Base-by-base conservation (phyloP, 1,284 basidiomycete genomes). In the Irpex rosettiformis region DNA sequence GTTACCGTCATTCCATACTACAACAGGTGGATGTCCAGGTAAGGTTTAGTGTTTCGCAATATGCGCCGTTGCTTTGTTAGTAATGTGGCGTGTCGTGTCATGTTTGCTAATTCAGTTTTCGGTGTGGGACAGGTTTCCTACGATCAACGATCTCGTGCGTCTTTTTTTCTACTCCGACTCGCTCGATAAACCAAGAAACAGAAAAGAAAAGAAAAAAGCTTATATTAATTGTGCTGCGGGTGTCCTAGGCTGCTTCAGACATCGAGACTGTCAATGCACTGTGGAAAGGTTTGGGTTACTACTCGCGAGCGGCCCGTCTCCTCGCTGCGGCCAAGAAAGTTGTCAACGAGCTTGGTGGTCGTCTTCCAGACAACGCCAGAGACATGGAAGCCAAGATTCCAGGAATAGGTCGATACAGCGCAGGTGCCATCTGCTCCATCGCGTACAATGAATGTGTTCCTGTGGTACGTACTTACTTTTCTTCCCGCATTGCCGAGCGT, bases 211-310 rank as follows among this genome's bases (percentile, higher is more conserved):
- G 22, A 47, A 27, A 8, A 13, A 40, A 11, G 25, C 10, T 28
- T 6, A 16, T 24, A 8, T n/a, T 13, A 10, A 48, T 13, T 45
- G 13, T 8, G 18, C 21, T 45, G 24, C 22, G 21, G 2, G 13
- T 18, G 24, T 56, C 55, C 3, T 61, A 87, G 79, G 92, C 92
- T 11, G 73, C 74, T 43, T 85, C 87, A 13, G 85, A 87, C 68
- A 85, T 94, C 62, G 94, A 96, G 64, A 83, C 88, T 21, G 93
- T 97, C 57, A 95, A 96, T 68, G 76, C 84, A 1, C 75, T 93
- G 4, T 97, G 95, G 95, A 93, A 88, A 71, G 91, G 94, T 2
- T 78, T 97, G 2, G 94, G 94, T 2, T 97, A 97, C 74, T 98
- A 97, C 71, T 91, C 90, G 21, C 84, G 94, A 51, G 95, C 94